A percentile compares a stretch with the other conserved stretches of the same genome.
Evolutionary conservation across 2,329 filamentous ascomycete genomes (phyloP).

Genomic region (Monosporascus sp.): DNA sequence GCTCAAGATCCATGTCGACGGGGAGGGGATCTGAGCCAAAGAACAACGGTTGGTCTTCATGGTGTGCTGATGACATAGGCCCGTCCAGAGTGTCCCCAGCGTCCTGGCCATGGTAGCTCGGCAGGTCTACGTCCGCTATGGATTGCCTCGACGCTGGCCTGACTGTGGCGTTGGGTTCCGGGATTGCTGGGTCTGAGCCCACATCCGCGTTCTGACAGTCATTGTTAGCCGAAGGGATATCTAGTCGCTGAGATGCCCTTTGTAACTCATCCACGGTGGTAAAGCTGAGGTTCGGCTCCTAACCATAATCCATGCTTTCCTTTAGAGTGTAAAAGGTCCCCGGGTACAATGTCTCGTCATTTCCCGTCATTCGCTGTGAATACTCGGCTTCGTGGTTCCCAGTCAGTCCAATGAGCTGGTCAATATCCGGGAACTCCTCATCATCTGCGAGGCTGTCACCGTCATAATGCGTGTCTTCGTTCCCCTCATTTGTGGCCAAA

Average conservation of each 20-base stretch:
- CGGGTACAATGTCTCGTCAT: slow-evolving; percentile 23
- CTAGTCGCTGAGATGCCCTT: slow-evolving; percentile 21
- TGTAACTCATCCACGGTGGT: slow-evolving; percentile 24
- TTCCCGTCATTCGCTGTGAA: slow-evolving; percentile 1
- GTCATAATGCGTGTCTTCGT: slow-evolving; percentile 1
- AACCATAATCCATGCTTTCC: slow-evolving; percentile 24
- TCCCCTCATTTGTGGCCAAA: background rate
- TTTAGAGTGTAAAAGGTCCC: slow-evolving; percentile 19
- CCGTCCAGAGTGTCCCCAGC: background rate
- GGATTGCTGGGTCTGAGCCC: background rate
- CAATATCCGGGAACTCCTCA: slow-evolving; percentile 21
- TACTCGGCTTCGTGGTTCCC: background rate
- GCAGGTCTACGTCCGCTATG: background rate
- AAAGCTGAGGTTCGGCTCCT: slow-evolving; percentile 25
- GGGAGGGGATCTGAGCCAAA: background rate
- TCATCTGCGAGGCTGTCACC: slow-evolving; percentile 10
- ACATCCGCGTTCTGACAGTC: background rate
- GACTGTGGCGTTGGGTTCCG: too few species aligned
- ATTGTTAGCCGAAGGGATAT: slow-evolving; percentile 9
- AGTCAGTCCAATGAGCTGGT: slow-evolving; percentile 10
- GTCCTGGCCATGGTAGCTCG: background rate
- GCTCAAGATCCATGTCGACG: background rate
- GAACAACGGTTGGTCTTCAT: background rate
- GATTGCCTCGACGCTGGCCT: background rate
- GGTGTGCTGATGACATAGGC: background rate